phyloP scores from a whole-genome alignment of 371 early-diverging fungal genomes.

The Mucor circinelloides region DNA sequence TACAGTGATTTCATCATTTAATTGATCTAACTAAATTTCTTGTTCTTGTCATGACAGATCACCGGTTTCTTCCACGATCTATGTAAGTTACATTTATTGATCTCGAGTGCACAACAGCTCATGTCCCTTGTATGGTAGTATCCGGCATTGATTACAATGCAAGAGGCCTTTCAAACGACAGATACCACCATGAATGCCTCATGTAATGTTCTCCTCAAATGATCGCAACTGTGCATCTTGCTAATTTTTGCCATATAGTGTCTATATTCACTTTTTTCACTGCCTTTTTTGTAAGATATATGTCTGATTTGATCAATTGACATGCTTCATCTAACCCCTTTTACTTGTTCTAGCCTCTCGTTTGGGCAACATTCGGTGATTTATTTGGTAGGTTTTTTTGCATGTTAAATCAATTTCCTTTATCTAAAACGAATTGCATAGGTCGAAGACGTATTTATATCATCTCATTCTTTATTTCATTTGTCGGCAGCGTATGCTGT shows the following conservation, averaged over 20 bases:
- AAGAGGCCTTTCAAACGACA: conserved; percentile 35
- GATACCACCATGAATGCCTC: conserved; percentile 48
- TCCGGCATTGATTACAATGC: conserved; percentile 40
- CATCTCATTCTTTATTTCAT: conserved; percentile 36
- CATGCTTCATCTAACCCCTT: neutral
- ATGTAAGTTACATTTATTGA: conserved; percentile 20
- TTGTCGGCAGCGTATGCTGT: conserved; percentile 37
- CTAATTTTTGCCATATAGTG: conserved; percentile 17
- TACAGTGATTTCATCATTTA: neutral
- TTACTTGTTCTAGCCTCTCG: conserved; percentile 26
- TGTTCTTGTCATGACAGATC: conserved; percentile 15
- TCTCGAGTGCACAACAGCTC: neutral
- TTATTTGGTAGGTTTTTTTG: conserved; percentile 16
- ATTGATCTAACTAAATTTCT: neutral
- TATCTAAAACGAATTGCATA: neutral
- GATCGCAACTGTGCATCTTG: neutral
- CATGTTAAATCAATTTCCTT: neutral
- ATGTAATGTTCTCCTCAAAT: conserved; percentile 13
- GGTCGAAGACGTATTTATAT: conserved; percentile 45
- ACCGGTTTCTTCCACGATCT: conserved; percentile 32
- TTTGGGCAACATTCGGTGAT: conserved; percentile 46
- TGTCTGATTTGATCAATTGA: neutral
- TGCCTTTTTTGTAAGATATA: conserved; percentile 35
- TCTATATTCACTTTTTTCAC: conserved; percentile 36
- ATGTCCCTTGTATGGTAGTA: conserved; percentile 17